Evolutionary conservation across 2,329 filamentous ascomycete species (phyloP).

Genomic region (Pyrenophora teres): DNA sequence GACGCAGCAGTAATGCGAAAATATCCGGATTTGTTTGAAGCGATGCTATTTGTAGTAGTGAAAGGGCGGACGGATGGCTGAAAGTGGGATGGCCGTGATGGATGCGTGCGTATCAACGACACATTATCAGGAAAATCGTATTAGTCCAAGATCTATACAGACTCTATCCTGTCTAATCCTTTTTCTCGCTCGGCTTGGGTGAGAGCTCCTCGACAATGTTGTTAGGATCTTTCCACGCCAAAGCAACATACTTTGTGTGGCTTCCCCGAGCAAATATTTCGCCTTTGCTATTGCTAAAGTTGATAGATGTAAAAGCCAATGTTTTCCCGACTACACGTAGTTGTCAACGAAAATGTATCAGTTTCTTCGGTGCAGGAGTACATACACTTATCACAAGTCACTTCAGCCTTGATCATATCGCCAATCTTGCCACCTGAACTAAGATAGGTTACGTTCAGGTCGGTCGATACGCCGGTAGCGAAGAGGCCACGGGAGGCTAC

Average conservation of each 20-base stretch:
- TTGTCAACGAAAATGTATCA: not conserved
- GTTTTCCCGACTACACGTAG: slow-evolving; percentile 63
- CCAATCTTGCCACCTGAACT: slow-evolving; percentile 67
- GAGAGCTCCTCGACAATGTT: slow-evolving; percentile 65
- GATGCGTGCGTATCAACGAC: not conserved
- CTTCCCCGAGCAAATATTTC: slow-evolving; percentile 68
- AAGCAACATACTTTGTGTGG: slow-evolving; percentile 68
- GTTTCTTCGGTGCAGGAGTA: not conserved
- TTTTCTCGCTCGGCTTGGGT: slow-evolving; percentile 37
- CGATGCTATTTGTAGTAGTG: not conserved
- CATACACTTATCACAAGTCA: slow-evolving; percentile 67
- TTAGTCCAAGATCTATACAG: not conserved
- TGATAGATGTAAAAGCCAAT: slow-evolving; percentile 66
- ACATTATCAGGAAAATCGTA: not conserved
- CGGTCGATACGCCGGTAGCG: slow-evolving; percentile 69
- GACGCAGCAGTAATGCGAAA: not conserved
- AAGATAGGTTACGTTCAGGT: slow-evolving; percentile 69
- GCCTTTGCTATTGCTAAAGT: slow-evolving; percentile 63
- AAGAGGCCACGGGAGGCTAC: slow-evolving; percentile 69
- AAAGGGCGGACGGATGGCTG: not conserved
- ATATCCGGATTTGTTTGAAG: too few relatives aligned
- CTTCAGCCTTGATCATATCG: slow-evolving; percentile 64
- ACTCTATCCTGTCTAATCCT: slow-evolving; percentile 14
- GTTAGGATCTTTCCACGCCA: slow-evolving; percentile 66
- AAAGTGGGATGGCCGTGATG: not conserved